These are phyloP conservation scores for Teratosphaeria epicoccoides DNA, from an alignment of 2,329 filamentous ascomycete genomes.

Conservation along the genomic window DNA sequence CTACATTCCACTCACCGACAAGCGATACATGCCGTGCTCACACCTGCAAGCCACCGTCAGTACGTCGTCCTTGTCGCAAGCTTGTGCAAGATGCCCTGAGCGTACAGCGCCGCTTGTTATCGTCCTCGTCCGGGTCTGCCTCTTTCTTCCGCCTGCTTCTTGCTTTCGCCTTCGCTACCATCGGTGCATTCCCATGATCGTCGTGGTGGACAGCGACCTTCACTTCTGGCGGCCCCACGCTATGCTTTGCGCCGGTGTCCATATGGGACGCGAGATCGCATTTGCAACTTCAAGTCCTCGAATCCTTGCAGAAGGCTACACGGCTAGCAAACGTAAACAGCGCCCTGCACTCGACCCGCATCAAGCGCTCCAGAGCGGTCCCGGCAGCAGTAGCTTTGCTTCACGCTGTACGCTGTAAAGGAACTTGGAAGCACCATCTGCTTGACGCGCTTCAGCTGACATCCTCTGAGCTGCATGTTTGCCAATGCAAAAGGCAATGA, in stretches of 20 bases:
- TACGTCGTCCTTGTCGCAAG: not conserved
- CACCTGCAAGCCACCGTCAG: constrained; percentile 6
- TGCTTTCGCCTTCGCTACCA: not conserved
- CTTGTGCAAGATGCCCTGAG: not conserved
- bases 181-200: constrained; percentile 2
- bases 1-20: constrained; percentile 18
- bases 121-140: not conserved
- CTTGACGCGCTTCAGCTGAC: not conserved
- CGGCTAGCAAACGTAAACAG: not conserved
- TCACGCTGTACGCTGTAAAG: not conserved
- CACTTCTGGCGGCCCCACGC: constrained; percentile 5
- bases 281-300: not conserved
- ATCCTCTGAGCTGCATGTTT: not conserved
- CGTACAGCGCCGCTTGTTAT: constrained; percentile 4
- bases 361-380: not conserved
- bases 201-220: constrained; percentile 2
- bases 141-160: constrained; percentile 1
- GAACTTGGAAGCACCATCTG: not conserved
- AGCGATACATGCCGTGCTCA: constrained; percentile 24
- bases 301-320: not conserved
- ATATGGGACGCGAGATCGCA: constrained; percentile 11
- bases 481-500: not conserved
- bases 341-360: not conserved
- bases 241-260: constrained; percentile 43
- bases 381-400: not conserved